Evolutionary conservation across 176 grass and related monocot genomes (phyloP).

Genomic region (Triticum turgidum): DNA sequence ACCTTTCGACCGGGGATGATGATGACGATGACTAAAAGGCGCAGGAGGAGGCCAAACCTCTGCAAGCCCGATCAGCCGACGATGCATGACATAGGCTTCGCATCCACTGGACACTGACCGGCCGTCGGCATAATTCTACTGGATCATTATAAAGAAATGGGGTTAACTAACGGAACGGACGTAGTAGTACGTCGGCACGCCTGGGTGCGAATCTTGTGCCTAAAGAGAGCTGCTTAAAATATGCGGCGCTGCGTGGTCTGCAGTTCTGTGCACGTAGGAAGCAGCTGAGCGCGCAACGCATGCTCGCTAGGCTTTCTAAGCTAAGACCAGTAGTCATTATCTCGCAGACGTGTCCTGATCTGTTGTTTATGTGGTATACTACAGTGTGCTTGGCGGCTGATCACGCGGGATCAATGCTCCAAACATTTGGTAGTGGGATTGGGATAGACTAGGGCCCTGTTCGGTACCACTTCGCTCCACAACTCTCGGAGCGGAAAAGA

Average conservation of each 20-base stretch:
- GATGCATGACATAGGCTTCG: background rate
- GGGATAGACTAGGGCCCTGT: too few relatives aligned
- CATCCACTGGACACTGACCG: conserved; percentile 8
- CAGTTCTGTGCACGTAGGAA: background rate
- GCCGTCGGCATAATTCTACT: conserved; percentile 1
- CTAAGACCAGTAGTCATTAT: conserved; percentile 13
- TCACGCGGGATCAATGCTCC: background rate
- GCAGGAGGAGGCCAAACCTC: background rate
- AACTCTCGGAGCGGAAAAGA: too few relatives aligned
- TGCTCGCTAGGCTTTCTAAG: background rate
- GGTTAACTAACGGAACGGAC: too few relatives aligned
- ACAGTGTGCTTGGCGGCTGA: background rate
- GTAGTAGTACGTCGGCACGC: too few relatives aligned
- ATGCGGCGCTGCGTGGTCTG: background rate
- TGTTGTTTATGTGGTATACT: background rate
- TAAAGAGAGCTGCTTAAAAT: background rate
- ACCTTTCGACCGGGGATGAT: background rate
- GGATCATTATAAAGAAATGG: too few relatives aligned
- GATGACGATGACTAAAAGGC: background rate
- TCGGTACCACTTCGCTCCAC: too few relatives aligned
- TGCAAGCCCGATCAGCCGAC: conserved; percentile 20
- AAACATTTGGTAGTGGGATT: too few relatives aligned
- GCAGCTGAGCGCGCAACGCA: background rate
- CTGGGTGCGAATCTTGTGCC: background rate
- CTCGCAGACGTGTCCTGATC: background rate